Evolutionary conservation across 306 rosid species (phyloP).

Genomic region (Quercus gilva): DNA sequence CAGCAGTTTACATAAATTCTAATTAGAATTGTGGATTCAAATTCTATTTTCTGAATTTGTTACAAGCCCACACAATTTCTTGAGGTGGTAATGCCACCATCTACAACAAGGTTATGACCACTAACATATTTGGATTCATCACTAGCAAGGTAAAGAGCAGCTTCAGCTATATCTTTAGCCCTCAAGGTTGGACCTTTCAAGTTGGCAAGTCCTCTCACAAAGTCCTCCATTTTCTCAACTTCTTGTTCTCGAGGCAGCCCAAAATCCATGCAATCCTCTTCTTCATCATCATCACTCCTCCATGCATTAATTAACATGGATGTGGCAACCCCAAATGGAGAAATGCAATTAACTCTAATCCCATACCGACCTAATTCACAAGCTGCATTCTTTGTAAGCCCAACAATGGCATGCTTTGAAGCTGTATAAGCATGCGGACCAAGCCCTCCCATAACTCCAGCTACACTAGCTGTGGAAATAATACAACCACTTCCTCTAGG

Average conservation of each 20-base stretch:
- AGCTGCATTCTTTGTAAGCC: conserved; percentile 72
- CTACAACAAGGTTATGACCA: conserved; percentile 92
- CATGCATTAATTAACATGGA: conserved; percentile 81
- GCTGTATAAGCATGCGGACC: conserved; percentile 94
- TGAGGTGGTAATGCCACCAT: conserved; percentile 83
- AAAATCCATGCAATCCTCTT: conserved; percentile 24
- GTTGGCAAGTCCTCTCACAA: conserved; percentile 73
- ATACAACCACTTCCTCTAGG: conserved; percentile 61
- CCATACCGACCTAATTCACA: conserved; percentile 81
- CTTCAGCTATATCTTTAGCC: conserved; percentile 78
- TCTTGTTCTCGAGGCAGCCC: conserved; percentile 53
- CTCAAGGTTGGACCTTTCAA: conserved; percentile 69
- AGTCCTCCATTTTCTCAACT: conserved; percentile 77
- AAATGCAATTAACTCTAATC: conserved; percentile 76
- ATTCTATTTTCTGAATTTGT: neutral
- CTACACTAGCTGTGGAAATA: conserved; percentile 73
- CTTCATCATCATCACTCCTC: conserved; percentile 36
- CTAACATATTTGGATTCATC: conserved; percentile 92
- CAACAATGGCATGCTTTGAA: conserved; percentile 90
- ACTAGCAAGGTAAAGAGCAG: conserved; percentile 86
- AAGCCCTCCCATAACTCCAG: conserved; percentile 73
- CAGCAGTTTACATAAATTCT: neutral
- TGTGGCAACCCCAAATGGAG: conserved; percentile 94
- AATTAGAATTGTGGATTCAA: neutral
- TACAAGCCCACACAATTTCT: conserved; percentile 70